Evolutionary conservation across 1,139 yeast genomes (phyloP).

Genomic region (Geotrichum bryndzae): DNA sequence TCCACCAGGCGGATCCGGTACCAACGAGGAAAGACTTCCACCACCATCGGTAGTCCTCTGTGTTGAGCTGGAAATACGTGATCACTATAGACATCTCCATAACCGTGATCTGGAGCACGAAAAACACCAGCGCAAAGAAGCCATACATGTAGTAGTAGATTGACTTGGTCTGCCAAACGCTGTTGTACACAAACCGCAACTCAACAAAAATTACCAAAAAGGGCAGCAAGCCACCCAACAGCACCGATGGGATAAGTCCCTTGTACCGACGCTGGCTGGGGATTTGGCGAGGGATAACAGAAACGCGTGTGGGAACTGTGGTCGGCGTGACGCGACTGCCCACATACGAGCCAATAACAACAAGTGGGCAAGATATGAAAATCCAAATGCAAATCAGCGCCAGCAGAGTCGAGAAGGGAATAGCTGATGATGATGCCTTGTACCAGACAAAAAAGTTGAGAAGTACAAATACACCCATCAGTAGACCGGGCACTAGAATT

Average conservation of each 20-base stretch:
- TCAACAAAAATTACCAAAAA: conserved; percentile 80
- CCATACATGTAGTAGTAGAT: conserved; percentile 79
- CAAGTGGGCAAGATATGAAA: conserved; percentile 65
- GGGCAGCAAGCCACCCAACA: conserved; percentile 63
- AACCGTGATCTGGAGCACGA: conserved; percentile 56
- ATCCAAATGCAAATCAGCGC: conserved; percentile 53
- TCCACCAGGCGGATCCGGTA: conserved; percentile 64
- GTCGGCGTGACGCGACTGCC: conserved; percentile 44
- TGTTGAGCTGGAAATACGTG: conserved; percentile 55
- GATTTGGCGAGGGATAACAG: conserved; percentile 35
- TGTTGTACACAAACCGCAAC: conserved; percentile 63
- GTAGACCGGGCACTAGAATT: conserved; percentile 49
- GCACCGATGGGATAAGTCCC: conserved; percentile 26
- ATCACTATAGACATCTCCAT: conserved; percentile 71
- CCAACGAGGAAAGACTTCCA: conserved; percentile 78
- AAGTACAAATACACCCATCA: conserved; percentile 48
- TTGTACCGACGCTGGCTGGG: conserved; percentile 41
- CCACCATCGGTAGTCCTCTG: conserved; percentile 70
- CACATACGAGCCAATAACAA: conserved; percentile 60
- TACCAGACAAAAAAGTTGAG: conserved; percentile 72
- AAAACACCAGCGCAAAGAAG: conserved; percentile 57
- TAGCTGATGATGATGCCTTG: conserved; percentile 65
- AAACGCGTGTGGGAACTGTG: conserved; percentile 31
- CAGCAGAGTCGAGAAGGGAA: conserved; percentile 71
- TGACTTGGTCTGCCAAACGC: conserved; percentile 75